Conservation (phyloP, 2,329 filamentous ascomycete species). For the Celoporthe dispersa region DNA sequence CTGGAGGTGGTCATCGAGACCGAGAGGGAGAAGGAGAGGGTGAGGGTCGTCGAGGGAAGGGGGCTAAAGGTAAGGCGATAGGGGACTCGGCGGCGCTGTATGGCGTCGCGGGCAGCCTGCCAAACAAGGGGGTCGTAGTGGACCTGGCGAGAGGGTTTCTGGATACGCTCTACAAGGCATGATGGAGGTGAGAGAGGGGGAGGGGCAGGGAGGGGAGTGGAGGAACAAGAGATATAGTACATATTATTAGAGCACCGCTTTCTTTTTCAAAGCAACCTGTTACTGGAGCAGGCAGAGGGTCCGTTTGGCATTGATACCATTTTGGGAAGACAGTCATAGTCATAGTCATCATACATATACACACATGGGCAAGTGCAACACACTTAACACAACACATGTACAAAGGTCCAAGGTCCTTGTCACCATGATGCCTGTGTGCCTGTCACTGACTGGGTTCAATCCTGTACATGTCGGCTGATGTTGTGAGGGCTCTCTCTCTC, state of each 20-base stretch:
- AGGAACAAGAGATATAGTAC: not conserved
- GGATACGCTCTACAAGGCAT: conserved; percentile 90
- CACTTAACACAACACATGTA: not conserved
- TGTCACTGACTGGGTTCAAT: not conserved
- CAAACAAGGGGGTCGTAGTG: conserved; percentile 93
- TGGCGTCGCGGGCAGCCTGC: conserved; percentile 90
- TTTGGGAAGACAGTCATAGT: not conserved
- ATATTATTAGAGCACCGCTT: not conserved
- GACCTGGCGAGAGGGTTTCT: conserved; percentile 90
- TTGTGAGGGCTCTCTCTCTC: no score
- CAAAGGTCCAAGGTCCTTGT: not conserved
- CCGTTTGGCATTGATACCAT: not conserved
- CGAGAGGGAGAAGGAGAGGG: conserved; percentile 81
- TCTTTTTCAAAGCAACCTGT: not conserved
- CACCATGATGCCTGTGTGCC: not conserved
- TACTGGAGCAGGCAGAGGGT: not conserved
- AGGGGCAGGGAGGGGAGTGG: not conserved
- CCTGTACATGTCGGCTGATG: not conserved
- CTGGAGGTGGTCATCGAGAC: conserved; percentile 68
- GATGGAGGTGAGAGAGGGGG: conserved; percentile 32
- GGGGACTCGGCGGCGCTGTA: conserved; percentile 89
- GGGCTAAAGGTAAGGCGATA: conserved; percentile 65
- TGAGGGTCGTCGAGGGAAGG: conserved; percentile 72
- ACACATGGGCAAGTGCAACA: not conserved
- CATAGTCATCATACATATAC: not conserved